These are phyloP conservation scores for Turritis glabra DNA, from an alignment of 345 rosid genomes.

Conservation along the genomic window DNA sequence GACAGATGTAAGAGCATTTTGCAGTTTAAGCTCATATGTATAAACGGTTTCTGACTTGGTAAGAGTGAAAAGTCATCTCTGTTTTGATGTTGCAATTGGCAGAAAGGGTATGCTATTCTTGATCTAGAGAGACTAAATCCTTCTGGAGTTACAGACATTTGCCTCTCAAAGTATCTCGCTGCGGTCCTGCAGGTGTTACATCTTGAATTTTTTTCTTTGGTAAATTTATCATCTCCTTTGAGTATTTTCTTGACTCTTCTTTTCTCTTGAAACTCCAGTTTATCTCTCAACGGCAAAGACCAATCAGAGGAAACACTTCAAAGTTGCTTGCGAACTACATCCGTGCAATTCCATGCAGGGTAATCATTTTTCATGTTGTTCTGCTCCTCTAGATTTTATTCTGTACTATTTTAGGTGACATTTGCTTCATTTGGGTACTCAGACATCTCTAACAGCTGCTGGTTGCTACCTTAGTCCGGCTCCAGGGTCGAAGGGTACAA, in stretches of 20 bases:
- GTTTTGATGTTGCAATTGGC: slow-evolving; percentile 29
- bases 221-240: neutral
- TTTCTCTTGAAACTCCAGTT: slow-evolving; percentile 51
- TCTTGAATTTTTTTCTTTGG: neutral
- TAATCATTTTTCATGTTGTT: slow-evolving; percentile 37
- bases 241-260: slow-evolving; percentile 13
- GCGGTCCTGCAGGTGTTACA: slow-evolving; percentile 66
- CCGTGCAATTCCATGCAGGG: slow-evolving; percentile 77
- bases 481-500: slow-evolving; percentile 81
- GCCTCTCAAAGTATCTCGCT: slow-evolving; percentile 67
- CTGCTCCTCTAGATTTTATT: neutral
- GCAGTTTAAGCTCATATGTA: neutral
- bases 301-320: slow-evolving; percentile 73
- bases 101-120: slow-evolving; percentile 78
- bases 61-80: neutral
- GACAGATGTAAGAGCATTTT: slow-evolving; percentile 55
- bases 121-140: slow-evolving; percentile 66
- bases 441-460: slow-evolving; percentile 89
- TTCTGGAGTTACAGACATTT: slow-evolving; percentile 54
- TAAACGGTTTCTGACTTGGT: slow-evolving; percentile 7
- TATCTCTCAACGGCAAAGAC: slow-evolving; percentile 85
- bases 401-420: neutral
- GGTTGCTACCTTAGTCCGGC: slow-evolving; percentile 94
- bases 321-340: slow-evolving; percentile 70
- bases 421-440: slow-evolving; percentile 33